phyloP scores from a whole-genome alignment of 495 filamentous ascomycete species.

The Collariella sp. region DNA sequence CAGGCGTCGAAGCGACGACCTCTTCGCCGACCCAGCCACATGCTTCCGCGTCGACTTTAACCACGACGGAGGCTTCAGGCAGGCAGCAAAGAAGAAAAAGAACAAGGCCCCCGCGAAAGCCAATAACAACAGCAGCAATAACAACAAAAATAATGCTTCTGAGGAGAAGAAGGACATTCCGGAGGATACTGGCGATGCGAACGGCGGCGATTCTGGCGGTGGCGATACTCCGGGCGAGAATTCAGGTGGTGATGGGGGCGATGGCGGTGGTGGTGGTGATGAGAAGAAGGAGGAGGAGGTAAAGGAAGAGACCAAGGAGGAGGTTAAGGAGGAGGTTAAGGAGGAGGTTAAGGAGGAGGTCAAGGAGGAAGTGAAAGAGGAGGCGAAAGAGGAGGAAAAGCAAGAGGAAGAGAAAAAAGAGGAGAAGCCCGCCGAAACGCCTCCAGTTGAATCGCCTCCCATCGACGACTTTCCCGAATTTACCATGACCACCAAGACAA shows the following conservation, averaged over 20 bases:
- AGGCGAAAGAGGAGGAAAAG: constrained; percentile 25
- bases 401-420: constrained; percentile 16
- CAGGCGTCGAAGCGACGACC: constrained; percentile 11
- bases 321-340: constrained; percentile 13
- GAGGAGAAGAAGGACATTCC: constrained; percentile 40
- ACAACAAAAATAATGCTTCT: constrained; percentile 20
- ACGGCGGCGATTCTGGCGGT: constrained; percentile 16
- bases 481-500: constrained; percentile 11
- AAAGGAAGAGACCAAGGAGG: constrained; percentile 27
- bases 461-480: constrained; percentile 16
- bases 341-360: constrained; percentile 19
- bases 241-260: constrained; percentile 20
- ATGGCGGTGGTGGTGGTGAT: constrained; percentile 22
- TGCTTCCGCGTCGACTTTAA: constrained; percentile 35
- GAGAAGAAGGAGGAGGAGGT: constrained; percentile 25
- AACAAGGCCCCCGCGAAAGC: constrained; percentile 12
- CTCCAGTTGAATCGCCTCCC: constrained; percentile 9
- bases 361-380: constrained; percentile 24
- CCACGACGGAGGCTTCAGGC: constrained; percentile 39
- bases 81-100: constrained; percentile 37
- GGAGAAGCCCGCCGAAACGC: constrained; percentile 13
- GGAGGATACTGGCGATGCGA: constrained; percentile 21
- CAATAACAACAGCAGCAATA: constrained; percentile 7
- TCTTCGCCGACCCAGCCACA: constrained; percentile 25
- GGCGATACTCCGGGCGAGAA: constrained; percentile 11